Evolutionary conservation across 805 yeast genomes (phyloP), one percentile per base, ranked within the genome.

Genomic region (Starmerella gropengiesseri): DNA sequence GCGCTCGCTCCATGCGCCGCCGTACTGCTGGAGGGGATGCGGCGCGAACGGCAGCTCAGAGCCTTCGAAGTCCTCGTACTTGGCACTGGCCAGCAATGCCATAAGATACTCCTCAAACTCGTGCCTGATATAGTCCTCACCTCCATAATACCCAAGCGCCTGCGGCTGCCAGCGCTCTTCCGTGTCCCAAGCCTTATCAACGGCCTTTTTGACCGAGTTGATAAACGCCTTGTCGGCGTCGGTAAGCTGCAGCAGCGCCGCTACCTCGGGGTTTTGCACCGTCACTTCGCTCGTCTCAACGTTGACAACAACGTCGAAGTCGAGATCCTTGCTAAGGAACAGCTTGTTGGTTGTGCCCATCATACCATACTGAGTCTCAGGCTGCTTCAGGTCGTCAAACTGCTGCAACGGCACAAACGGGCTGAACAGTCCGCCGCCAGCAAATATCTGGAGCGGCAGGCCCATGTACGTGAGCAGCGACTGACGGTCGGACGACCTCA

Each of bases 391-490:
- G 52, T 81, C 86, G 40, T 81, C 81, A 43, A 89, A 65, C 57
- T 89, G 97, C 60, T 89, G 98, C 43, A 91, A 65, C 0, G 97
- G 94, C n/a, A 87, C 70, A 62, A 89, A 91, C 2, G 98, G 97
- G 52, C 81, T 79, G 69, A 93, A 87, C 46, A 89, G 70, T 1
- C 93, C 86, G 33, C 93, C 93, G 51, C 75, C 73, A 38, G 85
- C 85, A 61, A 91, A 91, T 1, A 86, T 60, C 53, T 81, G 87
- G 38, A 91, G 65, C 0, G 98, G 98, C 25, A 91, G 66, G 0
- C 97, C 98, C 56, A 85, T 72, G 57, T 84, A 91, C 26, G 73
- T 64, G 30, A 89, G 63, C 58, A 87, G 69, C 0, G 95, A 82
- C 48, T 71, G 69, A 39, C 95, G 65, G 60, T 85, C 87, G 45